phyloP scores from a whole-genome alignment of 208 protist species.

The Crithidia fasciculata region DNA sequence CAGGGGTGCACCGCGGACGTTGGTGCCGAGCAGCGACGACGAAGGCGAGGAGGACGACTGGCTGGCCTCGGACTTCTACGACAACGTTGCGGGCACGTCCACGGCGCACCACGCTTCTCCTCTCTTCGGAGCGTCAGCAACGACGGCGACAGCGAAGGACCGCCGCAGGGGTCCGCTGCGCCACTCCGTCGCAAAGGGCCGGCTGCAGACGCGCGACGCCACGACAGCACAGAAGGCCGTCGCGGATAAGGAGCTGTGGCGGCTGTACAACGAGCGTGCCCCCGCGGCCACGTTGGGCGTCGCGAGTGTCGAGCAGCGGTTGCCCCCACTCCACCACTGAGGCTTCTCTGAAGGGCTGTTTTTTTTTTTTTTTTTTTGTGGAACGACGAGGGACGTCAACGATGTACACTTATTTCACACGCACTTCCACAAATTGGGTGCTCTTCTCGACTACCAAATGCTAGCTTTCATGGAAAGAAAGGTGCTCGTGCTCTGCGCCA shows the following conservation, averaged over 20 bases:
- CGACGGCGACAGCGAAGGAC: neutral
- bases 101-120: neutral
- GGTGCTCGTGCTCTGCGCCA: too few relatives aligned
- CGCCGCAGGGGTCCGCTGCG: neutral
- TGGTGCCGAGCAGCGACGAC: constrained; percentile 18
- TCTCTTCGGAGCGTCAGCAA: neutral
- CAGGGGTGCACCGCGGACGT: neutral
- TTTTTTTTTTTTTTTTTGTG: neutral
- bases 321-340: constrained; percentile 37
- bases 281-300: constrained; percentile 8
- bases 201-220: neutral
- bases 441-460: too few relatives aligned
- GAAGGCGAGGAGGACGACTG: constrained; percentile 31
- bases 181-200: neutral
- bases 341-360: neutral
- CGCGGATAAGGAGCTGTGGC: constrained; percentile 52
- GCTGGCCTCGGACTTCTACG: constrained; percentile 21
- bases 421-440: neutral
- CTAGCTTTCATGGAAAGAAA: too few relatives aligned
- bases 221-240: constrained; percentile 12
- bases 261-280: constrained; percentile 49
- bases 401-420: constrained; percentile 14
- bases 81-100: constrained; percentile 3
- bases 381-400: too few relatives aligned
- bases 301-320: neutral